Evolutionary conservation across 1,284 basidiomycete species (phyloP), one percentile per base, ranked within the genome.

Genomic region (Schizophyllum commune): DNA sequence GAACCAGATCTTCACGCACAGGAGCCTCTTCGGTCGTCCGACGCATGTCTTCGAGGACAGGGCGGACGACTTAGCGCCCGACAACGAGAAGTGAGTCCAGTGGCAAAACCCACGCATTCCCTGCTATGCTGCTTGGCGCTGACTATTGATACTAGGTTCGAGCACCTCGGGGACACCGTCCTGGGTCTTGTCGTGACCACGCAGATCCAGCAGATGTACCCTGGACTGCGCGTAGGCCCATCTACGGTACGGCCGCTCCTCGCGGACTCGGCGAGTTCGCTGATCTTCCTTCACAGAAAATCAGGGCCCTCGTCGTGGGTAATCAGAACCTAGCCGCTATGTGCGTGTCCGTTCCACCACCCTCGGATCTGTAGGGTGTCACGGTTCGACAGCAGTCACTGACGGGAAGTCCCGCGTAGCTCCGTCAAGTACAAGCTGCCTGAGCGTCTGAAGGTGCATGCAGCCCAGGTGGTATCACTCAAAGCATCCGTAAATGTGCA

Each of bases 161-260:
- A 91, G 68, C 86, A 89, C 70, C 74, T 91, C 3, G 89, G 89
- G 0, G 89, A 91, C 67, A 76, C 83, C 5, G 88, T 91, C 32
- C 75, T 91, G 0, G 82, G 82, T 17, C 71, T 91, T 20, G 75
- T 83, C 32, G 83, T 91, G 27, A 90, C 89, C 0, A 74, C 71
- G 55, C 75, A 90, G 47, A 73, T 91, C 68, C 72, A 80, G 53
- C 79, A 86, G 9, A 77, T 79, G 68, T 88, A 82, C 72, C 89
- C 88, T 0, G 76, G 81, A 61, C 72, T 91, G n/a, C 82, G 82
- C 20, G 89, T 91, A 34, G 89, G 89, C 1, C 87, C 89, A 27
- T 83, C 84, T 4, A 89, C 89, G 59, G 89, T 89, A 67, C 67
- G 82, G 70, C 27, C 34, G 56, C 55, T 32, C 58, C 5, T 54